A percentile compares a stretch with the other conserved stretches of the same genome.
phyloP scores from a whole-genome alignment of 805 yeast species.

The Sungouiella thailandica region DNA sequence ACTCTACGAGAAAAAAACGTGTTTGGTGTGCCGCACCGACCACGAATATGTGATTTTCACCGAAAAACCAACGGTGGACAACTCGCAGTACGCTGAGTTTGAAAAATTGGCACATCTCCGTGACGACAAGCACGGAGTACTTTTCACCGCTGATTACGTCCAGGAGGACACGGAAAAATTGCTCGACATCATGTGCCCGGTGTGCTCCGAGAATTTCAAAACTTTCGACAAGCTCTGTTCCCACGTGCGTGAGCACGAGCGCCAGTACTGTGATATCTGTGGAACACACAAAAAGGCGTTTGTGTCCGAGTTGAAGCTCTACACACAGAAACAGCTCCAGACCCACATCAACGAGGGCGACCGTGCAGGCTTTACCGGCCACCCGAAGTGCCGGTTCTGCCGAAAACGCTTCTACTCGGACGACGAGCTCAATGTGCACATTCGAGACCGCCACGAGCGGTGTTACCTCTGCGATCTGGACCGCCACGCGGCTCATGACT shows the following conservation, averaged over 20 bases:
- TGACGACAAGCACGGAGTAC: slow-evolving; percentile 47
- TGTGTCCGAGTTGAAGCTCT: slow-evolving; percentile 61
- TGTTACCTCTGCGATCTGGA: slow-evolving; percentile 85
- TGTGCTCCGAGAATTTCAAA: slow-evolving; percentile 38
- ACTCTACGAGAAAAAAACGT: slow-evolving; percentile 63
- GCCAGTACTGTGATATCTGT: slow-evolving; percentile 70
- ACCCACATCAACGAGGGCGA: slow-evolving; percentile 75
- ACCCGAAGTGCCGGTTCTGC: slow-evolving; percentile 85
- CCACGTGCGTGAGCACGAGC: slow-evolving; percentile 68
- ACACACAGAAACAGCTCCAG: slow-evolving; percentile 55
- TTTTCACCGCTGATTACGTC: slow-evolving; percentile 53
- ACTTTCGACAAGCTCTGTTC: slow-evolving; percentile 55
- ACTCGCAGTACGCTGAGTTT: slow-evolving; percentile 32
- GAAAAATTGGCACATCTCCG: slow-evolving; percentile 20
- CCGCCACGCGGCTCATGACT: slow-evolving; percentile 52
- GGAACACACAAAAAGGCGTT: slow-evolving; percentile 73
- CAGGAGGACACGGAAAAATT: slow-evolving; percentile 45
- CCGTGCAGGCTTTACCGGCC: slow-evolving; percentile 73
- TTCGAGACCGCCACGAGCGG: slow-evolving; percentile 78
- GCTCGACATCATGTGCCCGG: slow-evolving; percentile 53
- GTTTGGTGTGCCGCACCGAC: slow-evolving; percentile 82
- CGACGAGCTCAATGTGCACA: slow-evolving; percentile 79
- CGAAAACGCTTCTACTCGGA: slow-evolving; percentile 73
- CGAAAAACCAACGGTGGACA: slow-evolving; percentile 31
- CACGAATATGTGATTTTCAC: slow-evolving; percentile 55